These are phyloP conservation scores for Trichocomaceae sp. DNA, from an alignment of 2,329 filamentous ascomycete species.

Conservation along the genomic window DNA sequence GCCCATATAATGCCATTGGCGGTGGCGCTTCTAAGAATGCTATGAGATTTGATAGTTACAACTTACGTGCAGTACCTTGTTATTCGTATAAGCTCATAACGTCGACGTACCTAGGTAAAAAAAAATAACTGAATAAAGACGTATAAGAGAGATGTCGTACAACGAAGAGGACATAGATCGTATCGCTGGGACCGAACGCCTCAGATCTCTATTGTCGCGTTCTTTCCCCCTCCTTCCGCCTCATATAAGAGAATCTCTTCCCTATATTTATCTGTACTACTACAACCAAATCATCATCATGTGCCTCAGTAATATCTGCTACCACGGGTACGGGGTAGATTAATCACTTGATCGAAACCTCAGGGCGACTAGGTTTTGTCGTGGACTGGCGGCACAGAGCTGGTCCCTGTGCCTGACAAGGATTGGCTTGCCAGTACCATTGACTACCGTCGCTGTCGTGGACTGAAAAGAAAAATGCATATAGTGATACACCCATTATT, in stretches of 20 bases:
- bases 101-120: too few species aligned
- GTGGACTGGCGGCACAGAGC: not conserved
- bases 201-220: too few species aligned
- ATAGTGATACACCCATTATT: not conserved
- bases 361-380: not conserved
- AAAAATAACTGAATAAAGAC: not conserved
- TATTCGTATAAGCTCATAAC: not conserved
- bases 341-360: not conserved
- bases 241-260: not conserved
- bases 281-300: not conserved
- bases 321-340: not conserved
- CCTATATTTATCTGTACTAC: not conserved
- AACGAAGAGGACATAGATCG: not conserved
- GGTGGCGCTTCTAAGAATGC: not conserved
- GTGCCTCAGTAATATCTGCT: not conserved
- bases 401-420: not conserved
- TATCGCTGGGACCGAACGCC: not conserved
- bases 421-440: not conserved
- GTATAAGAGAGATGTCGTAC: not conserved
- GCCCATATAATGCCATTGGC: not conserved
- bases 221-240: not conserved
- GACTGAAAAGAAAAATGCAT: not conserved
- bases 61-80: too few species aligned
- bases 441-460: not conserved
- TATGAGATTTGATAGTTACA: not conserved